Evolutionary conservation across 352 stramenopile genomes (phyloP).

Genomic region (Pythium apleroticum): DNA sequence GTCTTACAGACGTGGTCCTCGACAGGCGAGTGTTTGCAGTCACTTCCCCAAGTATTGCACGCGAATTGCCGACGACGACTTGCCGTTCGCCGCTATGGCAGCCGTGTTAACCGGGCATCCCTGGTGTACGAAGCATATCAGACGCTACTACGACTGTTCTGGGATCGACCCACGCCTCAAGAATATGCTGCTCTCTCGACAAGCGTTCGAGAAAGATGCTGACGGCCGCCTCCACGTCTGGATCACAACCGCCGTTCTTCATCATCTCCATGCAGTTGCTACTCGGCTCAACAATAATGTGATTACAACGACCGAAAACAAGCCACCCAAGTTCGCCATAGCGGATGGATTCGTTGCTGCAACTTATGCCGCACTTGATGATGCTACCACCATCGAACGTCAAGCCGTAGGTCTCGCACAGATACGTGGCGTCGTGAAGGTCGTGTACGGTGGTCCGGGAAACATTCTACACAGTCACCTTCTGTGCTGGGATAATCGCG

Average conservation of each 20-base stretch:
- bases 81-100: neutral
- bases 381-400: slow-evolving; percentile 8
- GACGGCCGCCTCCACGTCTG: neutral
- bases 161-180: slow-evolving; percentile 2
- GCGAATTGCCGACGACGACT: too few relatives aligned
- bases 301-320: neutral
- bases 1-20: too few relatives aligned
- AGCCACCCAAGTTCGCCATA: slow-evolving; percentile 19
- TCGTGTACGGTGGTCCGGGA: slow-evolving; percentile 21
- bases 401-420: slow-evolving; percentile 19
- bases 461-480: slow-evolving; percentile 24
- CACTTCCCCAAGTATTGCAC: too few relatives aligned
- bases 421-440: slow-evolving; percentile 18
- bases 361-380: slow-evolving; percentile 9
- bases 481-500: slow-evolving; percentile 25
- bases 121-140: neutral
- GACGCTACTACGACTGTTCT: slow-evolving; percentile 23
- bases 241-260: slow-evolving; percentile 8
- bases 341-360: slow-evolving; percentile 23
- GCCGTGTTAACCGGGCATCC: neutral
- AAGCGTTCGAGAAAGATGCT: neutral
- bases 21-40: too few relatives aligned
- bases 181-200: slow-evolving; percentile 9
- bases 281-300: neutral
- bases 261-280: slow-evolving; percentile 1